Evolutionary conservation across 2,329 filamentous ascomycete genomes (phyloP).

Genomic region (Xylariaceae sp.): DNA sequence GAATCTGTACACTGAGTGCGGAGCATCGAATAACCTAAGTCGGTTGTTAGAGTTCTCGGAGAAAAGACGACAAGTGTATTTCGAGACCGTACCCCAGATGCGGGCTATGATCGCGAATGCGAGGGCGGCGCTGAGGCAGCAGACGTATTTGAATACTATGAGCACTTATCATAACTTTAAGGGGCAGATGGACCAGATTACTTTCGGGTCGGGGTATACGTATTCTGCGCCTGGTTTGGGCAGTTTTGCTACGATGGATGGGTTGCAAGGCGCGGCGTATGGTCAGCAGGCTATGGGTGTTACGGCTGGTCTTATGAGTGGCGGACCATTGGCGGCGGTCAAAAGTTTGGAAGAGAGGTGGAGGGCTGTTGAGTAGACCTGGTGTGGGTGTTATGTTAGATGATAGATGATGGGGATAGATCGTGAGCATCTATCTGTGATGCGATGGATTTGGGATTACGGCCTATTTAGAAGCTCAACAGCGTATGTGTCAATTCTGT

Average conservation of each 20-base stretch:
- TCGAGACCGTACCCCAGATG: conserved; percentile 31
- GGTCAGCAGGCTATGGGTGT: conserved; percentile 30
- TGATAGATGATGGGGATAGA: background rate
- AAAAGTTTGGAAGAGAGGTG: conserved; percentile 33
- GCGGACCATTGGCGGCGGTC: conserved; percentile 19
- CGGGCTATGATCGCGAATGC: conserved; percentile 28
- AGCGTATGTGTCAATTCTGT: too few species aligned
- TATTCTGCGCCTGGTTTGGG: conserved; percentile 33
- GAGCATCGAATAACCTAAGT: conserved; percentile 23
- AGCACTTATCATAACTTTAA: conserved; percentile 27
- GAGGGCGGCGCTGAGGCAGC: conserved; percentile 25
- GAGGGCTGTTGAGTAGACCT: conserved; percentile 34
- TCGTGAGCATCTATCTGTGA: background rate
- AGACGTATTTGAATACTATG: conserved; percentile 25
- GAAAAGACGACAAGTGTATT: conserved; percentile 31
- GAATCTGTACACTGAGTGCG: conserved; percentile 31
- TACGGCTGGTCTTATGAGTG: conserved; percentile 12
- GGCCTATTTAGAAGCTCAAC: background rate
- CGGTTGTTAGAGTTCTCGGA: conserved; percentile 27
- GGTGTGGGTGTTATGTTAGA: background rate
- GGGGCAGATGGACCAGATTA: conserved; percentile 21
- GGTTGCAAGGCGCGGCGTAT: conserved; percentile 31
- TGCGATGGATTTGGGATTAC: background rate
- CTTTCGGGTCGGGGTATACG: conserved; percentile 8
- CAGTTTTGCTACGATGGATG: conserved; percentile 30